A percentile compares a stretch with the other conserved stretches of the same genome.
These are phyloP conservation scores for Daphne laureola DNA, from an alignment of 441 rosid genomes.

Conservation along the genomic window DNA sequence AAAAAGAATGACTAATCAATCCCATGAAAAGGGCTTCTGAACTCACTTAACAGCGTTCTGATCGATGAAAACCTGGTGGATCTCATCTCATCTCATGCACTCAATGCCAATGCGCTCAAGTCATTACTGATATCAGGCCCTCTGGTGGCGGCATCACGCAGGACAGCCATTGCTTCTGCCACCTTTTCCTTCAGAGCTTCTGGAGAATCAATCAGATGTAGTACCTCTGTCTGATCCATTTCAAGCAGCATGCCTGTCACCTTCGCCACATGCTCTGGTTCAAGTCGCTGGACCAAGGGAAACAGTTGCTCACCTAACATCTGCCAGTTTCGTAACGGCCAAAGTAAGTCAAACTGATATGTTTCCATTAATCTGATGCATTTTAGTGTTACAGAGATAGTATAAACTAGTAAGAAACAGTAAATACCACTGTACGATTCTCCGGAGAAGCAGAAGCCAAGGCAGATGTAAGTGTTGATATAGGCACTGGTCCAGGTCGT, in stretches of 20 bases:
- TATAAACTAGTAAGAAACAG: neutral
- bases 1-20: slow-evolving; percentile 5
- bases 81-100: slow-evolving; percentile 26
- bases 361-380: neutral
- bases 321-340: slow-evolving; percentile 15
- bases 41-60: neutral
- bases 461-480: slow-evolving; percentile 47
- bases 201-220: slow-evolving; percentile 69
- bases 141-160: slow-evolving; percentile 27
- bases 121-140: slow-evolving; percentile 31
- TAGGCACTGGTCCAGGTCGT: slow-evolving; percentile 27
- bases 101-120: slow-evolving; percentile 23
- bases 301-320: slow-evolving; percentile 64
- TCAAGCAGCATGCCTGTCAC: slow-evolving; percentile 83
- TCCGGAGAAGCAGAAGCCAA: slow-evolving; percentile 46
- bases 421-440: slow-evolving; percentile 31
- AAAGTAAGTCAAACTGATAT: neutral
- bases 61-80: neutral
- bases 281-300: slow-evolving; percentile 52
- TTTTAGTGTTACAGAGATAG: neutral
- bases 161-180: slow-evolving; percentile 64
- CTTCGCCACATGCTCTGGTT: slow-evolving; percentile 45
- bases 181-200: slow-evolving; percentile 67
- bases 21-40: slow-evolving; percentile 13
- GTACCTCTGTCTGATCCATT: slow-evolving; percentile 79